These are phyloP conservation scores for Ascochyta lentis DNA, from an alignment of 2,329 filamentous ascomycete genomes.

Conservation along the genomic window DNA sequence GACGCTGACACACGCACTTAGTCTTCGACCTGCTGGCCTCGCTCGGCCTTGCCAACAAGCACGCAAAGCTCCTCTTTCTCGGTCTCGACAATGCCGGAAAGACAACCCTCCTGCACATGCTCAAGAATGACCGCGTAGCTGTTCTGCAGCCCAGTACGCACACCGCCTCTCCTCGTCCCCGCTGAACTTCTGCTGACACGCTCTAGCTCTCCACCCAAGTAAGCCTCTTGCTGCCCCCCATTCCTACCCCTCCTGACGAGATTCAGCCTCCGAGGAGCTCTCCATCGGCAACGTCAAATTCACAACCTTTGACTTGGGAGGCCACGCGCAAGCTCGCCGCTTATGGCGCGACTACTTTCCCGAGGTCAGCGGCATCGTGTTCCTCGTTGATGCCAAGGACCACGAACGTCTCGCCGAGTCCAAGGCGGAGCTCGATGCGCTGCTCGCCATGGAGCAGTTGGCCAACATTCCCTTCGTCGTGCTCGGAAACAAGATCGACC, in stretches of 20 bases:
- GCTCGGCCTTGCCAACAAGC: slow-evolving; percentile 88
- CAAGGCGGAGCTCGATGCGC: slow-evolving; percentile 92
- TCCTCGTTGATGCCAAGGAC: slow-evolving; percentile 96
- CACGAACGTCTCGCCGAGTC: slow-evolving; percentile 91
- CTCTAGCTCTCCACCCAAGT: slow-evolving; percentile 78
- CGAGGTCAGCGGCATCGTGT: slow-evolving; percentile 75
- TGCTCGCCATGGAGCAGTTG: slow-evolving; percentile 95
- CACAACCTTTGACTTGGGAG: slow-evolving; percentile 78
- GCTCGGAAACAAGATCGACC: slow-evolving; percentile 98
- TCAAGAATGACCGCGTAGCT: slow-evolving; percentile 87
- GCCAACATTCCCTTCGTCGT: slow-evolving; percentile 93
- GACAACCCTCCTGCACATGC: slow-evolving; percentile 88
- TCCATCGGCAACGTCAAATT: slow-evolving; percentile 70
- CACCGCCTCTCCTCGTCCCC: neutral
- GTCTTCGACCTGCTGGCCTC: slow-evolving; percentile 88
- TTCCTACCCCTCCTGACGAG: neutral
- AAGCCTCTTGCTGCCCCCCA: slow-evolving; percentile 50
- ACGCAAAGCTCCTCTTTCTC: slow-evolving; percentile 73
- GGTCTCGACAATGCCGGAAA: slow-evolving; percentile 93
- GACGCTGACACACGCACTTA: slow-evolving; percentile 45
- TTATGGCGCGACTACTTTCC: slow-evolving; percentile 49
- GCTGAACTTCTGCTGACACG: slow-evolving; percentile 9
- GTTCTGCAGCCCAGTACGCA: slow-evolving; percentile 69
- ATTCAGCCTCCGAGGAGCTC: slow-evolving; percentile 68
- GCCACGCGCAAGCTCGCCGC: slow-evolving; percentile 45